phyloP scores from a whole-genome alignment of 257 asterid species.

The Fraxinus anomala region DNA sequence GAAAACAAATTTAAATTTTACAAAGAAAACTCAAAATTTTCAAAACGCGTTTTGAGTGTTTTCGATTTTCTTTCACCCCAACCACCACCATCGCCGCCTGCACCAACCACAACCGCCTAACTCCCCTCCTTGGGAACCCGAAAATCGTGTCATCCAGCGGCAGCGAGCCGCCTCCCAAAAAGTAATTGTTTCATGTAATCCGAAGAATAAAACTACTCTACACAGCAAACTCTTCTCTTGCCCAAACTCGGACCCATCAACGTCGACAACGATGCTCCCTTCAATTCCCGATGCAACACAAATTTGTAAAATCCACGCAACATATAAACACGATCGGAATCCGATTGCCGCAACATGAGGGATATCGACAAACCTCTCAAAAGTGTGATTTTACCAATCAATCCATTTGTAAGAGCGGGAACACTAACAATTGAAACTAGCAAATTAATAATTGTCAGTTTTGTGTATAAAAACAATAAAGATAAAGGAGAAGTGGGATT shows the following conservation, averaged over 20 bases:
- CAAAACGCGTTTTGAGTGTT: no score
- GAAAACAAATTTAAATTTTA: no score
- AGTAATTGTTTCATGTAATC: slow-evolving; percentile 59
- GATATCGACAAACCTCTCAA: background rate
- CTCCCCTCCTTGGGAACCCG: slow-evolving; percentile 39
- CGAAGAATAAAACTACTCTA: slow-evolving; percentile 46
- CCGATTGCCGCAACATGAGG: background rate
- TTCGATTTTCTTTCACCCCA: no score
- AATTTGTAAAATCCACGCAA: slow-evolving; percentile 38
- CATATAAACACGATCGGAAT: slow-evolving; percentile 20
- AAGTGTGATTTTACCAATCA: slow-evolving; percentile 1
- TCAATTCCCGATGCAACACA: slow-evolving; percentile 43
- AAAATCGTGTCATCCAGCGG: slow-evolving; percentile 61
- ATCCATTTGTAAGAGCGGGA: slow-evolving; percentile 29
- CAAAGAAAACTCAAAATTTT: no score
- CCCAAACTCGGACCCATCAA: slow-evolving; percentile 29
- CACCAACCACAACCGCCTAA: slow-evolving; percentile 32
- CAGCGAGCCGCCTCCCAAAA: slow-evolving; percentile 53
- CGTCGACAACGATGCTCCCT: slow-evolving; percentile 41
- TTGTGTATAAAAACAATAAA: slow-evolving; percentile 16
- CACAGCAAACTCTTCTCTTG: slow-evolving; percentile 24
- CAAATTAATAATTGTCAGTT: slow-evolving; percentile 25
- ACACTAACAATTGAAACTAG: slow-evolving; percentile 33
- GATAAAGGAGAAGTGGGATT: slow-evolving; percentile 4
- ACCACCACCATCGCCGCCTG: no score